Evolutionary conservation across 1,139 yeast genomes (phyloP).

Genomic region (Eremothecium cymbalariae): DNA sequence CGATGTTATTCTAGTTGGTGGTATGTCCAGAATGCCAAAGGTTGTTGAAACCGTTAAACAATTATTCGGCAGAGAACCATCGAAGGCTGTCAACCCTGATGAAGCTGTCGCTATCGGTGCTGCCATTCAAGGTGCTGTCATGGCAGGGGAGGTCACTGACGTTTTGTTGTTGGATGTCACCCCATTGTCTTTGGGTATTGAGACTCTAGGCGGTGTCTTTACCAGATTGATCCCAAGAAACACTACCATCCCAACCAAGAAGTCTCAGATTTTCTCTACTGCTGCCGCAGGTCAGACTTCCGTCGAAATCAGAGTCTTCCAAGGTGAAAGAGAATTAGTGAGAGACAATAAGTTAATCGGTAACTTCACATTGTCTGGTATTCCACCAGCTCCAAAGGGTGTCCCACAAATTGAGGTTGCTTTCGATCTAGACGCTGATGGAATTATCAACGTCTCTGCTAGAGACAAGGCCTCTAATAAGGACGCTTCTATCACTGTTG

Average conservation of each 20-base stretch:
- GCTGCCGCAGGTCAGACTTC: conserved; percentile 99
- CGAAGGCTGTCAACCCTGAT: conserved; percentile 98
- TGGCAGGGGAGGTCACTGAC: conserved; percentile 97
- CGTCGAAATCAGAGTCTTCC: conserved; percentile 98
- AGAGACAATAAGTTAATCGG: conserved; percentile 98
- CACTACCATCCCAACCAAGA: conserved; percentile 96
- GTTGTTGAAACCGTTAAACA: conserved; percentile 92
- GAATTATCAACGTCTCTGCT: conserved; percentile 97
- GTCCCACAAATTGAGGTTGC: conserved; percentile 98
- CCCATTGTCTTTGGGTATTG: conserved; percentile 95
- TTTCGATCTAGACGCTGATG: conserved; percentile 97
- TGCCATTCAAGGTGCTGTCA: conserved; percentile 98
- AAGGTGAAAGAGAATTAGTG: conserved; percentile 99
- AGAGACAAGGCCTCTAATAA: conserved; percentile 97
- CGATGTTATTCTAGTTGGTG: conserved; percentile 97
- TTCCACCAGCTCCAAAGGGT: conserved; percentile 99
- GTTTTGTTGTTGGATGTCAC: conserved; percentile 92
- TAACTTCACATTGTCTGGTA: conserved; percentile 91
- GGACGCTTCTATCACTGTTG: conserved; percentile 98
- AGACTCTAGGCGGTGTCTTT: conserved; percentile 98
- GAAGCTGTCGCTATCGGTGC: conserved; percentile 99
- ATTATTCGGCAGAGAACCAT: conserved; percentile 91
- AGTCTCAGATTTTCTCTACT: conserved; percentile 94
- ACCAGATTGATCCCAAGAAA: conserved; percentile 96
- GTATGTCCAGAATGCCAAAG: conserved; percentile 99